phyloP scores from a whole-genome alignment of 768 basidiomycete genomes.

The Amanita rubescens region DNA sequence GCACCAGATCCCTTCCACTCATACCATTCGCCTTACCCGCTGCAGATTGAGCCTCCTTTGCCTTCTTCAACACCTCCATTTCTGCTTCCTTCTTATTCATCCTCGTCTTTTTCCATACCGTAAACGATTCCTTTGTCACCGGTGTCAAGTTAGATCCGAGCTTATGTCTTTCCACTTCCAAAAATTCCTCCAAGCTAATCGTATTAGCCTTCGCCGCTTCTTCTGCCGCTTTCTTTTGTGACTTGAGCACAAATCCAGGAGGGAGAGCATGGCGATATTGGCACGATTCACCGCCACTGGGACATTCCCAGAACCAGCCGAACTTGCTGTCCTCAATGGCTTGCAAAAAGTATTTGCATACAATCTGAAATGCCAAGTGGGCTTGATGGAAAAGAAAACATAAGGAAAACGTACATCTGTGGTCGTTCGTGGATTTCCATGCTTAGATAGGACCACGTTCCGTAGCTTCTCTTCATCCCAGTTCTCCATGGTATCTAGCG shows the following conservation, averaged over 20 bases:
- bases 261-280: conserved; percentile 95
- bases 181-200: conserved; percentile 93
- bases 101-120: conserved; percentile 90
- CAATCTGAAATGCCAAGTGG: conserved; percentile 53
- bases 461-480: conserved; percentile 96
- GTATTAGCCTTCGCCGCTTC: conserved; percentile 84
- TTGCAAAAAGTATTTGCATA: conserved; percentile 96
- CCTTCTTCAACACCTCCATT: conserved; percentile 67
- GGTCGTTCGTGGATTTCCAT: conserved; percentile 84
- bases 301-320: conserved; percentile 97
- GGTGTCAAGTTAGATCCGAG: conserved; percentile 86
- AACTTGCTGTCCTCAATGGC: conserved; percentile 93
- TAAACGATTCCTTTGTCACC: conserved; percentile 87
- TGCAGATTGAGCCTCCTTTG: conserved; percentile 72
- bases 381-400: neutral
- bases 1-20: conserved; percentile 91
- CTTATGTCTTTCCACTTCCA: conserved; percentile 99
- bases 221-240: conserved; percentile 85
- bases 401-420: conserved; percentile 61
- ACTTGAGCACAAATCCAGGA: conserved; percentile 92
- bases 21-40: conserved; percentile 91
- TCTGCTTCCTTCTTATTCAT: conserved; percentile 95
- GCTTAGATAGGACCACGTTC: conserved; percentile 79
- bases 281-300: conserved; percentile 72
- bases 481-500: conserved; percentile 88